phyloP scores from a whole-genome alignment of 2,329 filamentous ascomycete genomes.

The Cladosporium sp. region DNA sequence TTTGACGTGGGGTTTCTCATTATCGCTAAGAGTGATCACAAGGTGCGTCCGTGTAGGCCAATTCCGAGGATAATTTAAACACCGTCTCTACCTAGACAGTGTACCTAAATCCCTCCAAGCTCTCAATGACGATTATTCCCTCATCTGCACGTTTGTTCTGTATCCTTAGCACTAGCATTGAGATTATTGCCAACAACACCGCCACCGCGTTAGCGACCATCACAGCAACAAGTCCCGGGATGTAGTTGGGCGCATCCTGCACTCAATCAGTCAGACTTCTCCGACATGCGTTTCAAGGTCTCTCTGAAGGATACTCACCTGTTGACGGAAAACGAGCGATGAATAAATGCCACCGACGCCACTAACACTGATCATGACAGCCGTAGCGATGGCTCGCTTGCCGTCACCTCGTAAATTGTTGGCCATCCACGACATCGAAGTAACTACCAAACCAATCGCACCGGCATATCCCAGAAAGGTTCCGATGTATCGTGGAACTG shows the following conservation, averaged over 20 bases:
- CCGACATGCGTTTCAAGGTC: slow-evolving; percentile 35
- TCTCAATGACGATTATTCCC: slow-evolving; percentile 22
- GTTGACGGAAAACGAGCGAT: slow-evolving; percentile 23
- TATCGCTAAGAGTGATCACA: too few species aligned
- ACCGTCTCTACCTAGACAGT: not conserved
- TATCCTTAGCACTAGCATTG: slow-evolving; percentile 22
- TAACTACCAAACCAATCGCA: slow-evolving; percentile 72
- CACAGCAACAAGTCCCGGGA: slow-evolving; percentile 26
- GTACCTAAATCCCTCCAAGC: slow-evolving; percentile 24
- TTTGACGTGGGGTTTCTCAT: too few species aligned
- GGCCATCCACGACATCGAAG: slow-evolving; percentile 73
- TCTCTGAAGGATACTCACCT: slow-evolving; percentile 52
- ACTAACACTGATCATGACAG: slow-evolving; percentile 21
- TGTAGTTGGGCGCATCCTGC: slow-evolving; percentile 25
- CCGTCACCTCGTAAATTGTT: slow-evolving; percentile 63
- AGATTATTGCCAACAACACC: slow-evolving; percentile 21
- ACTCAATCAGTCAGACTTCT: not conserved
- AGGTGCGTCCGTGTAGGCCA: too few species aligned
- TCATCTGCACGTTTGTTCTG: slow-evolving; percentile 25
- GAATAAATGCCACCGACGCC: slow-evolving; percentile 22
- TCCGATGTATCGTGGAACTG: slow-evolving; percentile 67
- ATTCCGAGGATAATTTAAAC: too few species aligned
- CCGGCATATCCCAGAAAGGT: slow-evolving; percentile 73
- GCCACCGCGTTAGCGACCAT: slow-evolving; percentile 16
- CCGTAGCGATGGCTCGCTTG: slow-evolving; percentile 23